phyloP scores from a whole-genome alignment of 2,329 filamentous ascomycete genomes.

The Fusarium lateritium region DNA sequence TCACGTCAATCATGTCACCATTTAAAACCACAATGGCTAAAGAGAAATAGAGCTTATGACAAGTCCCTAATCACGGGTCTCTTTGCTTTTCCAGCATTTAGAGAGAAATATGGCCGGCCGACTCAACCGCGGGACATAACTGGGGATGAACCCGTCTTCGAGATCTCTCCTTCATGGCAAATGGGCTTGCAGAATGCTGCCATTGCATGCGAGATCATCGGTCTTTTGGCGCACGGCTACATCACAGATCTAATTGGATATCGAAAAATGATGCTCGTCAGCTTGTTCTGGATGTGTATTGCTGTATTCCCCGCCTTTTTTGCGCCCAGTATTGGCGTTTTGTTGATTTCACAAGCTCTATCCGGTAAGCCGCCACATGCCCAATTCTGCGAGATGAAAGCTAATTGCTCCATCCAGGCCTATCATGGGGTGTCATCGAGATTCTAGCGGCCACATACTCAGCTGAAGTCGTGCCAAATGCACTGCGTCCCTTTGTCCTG shows the following conservation, averaged over 20 bases:
- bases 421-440: slow-evolving; percentile 56
- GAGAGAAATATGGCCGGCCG: slow-evolving; percentile 40
- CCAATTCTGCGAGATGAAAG: neutral
- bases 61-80: slow-evolving; percentile 43
- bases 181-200: slow-evolving; percentile 45
- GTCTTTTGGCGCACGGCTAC: slow-evolving; percentile 59
- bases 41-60: slow-evolving; percentile 34
- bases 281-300: slow-evolving; percentile 53
- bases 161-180: slow-evolving; percentile 52
- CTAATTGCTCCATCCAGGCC: slow-evolving; percentile 17
- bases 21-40: slow-evolving; percentile 4
- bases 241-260: slow-evolving; percentile 57
- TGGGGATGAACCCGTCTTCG: slow-evolving; percentile 50
- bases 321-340: slow-evolving; percentile 51
- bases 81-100: slow-evolving; percentile 44
- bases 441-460: slow-evolving; percentile 59
- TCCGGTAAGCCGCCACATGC: slow-evolving; percentile 34
- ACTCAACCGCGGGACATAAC: slow-evolving; percentile 15
- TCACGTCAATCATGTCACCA: neutral
- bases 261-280: slow-evolving; percentile 57
- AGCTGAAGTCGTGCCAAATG: slow-evolving; percentile 55
- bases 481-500: slow-evolving; percentile 54
- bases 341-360: slow-evolving; percentile 55
- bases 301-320: slow-evolving; percentile 60
- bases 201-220: slow-evolving; percentile 50